A percentile compares a stretch with the other conserved stretches of the same genome.
phyloP scores from a whole-genome alignment of 129 eudicot species.

The Chrysanthemum lavandulifolium region DNA sequence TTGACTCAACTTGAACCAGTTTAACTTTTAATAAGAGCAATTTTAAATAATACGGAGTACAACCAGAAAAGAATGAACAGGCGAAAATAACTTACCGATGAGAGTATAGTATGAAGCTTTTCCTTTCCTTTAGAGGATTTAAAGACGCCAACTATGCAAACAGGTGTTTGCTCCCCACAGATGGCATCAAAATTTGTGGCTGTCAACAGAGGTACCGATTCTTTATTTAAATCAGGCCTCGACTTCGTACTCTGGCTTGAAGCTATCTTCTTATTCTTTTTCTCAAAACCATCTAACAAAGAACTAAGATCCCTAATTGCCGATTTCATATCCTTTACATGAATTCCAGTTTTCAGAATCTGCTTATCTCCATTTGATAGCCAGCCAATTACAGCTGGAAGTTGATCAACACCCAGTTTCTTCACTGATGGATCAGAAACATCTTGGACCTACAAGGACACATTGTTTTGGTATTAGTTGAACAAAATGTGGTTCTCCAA shows the following conservation, averaged over 20 bases:
- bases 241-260: conserved; percentile 40
- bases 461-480: background rate
- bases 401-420: conserved; percentile 60
- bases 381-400: conserved; percentile 96
- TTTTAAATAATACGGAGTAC: background rate
- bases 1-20: too few relatives aligned
- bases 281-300: conserved; percentile 70
- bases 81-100: conserved; percentile 39
- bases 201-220: conserved; percentile 53
- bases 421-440: conserved; percentile 57
- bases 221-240: conserved; percentile 38
- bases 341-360: conserved; percentile 62
- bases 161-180: conserved; percentile 74
- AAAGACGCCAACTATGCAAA: conserved; percentile 77
- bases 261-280: conserved; percentile 62
- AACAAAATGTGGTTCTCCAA: background rate
- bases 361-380: conserved; percentile 83
- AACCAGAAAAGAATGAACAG: background rate
- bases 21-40: background rate
- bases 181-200: conserved; percentile 53
- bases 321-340: conserved; percentile 80
- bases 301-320: conserved; percentile 63
- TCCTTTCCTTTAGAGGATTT: conserved; percentile 61
- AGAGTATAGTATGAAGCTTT: conserved; percentile 59
- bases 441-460: conserved; percentile 58